These are phyloP conservation scores for Eucalyptus microcorys DNA, from an alignment of 345 rosid species.

Conservation along the genomic window DNA sequence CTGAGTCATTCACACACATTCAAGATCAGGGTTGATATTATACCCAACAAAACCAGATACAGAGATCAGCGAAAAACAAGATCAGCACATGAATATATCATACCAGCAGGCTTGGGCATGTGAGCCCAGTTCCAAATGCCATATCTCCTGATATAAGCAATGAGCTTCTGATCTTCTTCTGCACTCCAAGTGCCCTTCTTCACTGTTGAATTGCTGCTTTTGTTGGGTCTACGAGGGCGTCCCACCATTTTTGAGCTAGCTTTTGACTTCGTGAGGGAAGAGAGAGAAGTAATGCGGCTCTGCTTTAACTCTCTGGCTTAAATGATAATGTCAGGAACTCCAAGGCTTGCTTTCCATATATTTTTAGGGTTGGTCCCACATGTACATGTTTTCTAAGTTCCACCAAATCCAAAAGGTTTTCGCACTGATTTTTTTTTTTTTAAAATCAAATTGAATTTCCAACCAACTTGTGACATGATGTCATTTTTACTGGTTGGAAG, in stretches of 20 bases:
- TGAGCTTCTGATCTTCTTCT: not conserved
- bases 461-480: not conserved
- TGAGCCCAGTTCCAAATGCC: constrained; percentile 3
- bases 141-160: not conserved
- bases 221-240: not conserved
- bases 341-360: not conserved
- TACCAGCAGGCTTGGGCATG: not conserved
- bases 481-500: not conserved
- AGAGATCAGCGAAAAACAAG: not conserved
- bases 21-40: not conserved
- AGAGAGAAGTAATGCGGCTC: not conserved
- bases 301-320: not conserved
- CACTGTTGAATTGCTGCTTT: not conserved
- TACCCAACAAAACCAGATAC: not conserved
- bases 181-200: not conserved
- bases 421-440: not conserved
- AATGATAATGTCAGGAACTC: not conserved
- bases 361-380: not conserved
- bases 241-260: not conserved
- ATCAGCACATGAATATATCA: not conserved
- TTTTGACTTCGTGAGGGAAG: not conserved
- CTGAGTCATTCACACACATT: not conserved
- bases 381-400: not conserved
- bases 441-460: not conserved
- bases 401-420: not conserved